Base-by-base conservation (phyloP, 257 asterid species). In the Solanum verrucosum region DNA sequence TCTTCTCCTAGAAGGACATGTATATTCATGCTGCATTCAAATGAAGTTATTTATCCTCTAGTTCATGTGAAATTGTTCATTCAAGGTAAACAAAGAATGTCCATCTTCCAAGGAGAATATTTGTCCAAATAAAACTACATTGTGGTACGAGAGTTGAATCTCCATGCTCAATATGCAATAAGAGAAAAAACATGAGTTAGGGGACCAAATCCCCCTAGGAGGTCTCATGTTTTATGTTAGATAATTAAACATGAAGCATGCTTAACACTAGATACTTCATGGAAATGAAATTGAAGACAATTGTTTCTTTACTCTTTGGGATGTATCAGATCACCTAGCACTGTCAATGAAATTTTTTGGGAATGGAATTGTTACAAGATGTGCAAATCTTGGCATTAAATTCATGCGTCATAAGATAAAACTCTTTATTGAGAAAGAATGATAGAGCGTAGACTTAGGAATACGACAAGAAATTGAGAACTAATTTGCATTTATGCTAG, bases 11-110 rank as follows among this genome's bases (percentile, higher is more conserved):
- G 59, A 75, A 75, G 13, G 34, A 78, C 60, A 78, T 42, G 84
- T 78, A 35, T 78, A 52, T 42, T 78, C 87, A 88, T 71, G 13
- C 35, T 40, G n/a, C 56, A 87, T 29, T 83, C 44, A 38, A 82
- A 86, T 88, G 88, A 88, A 85, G 89, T 52, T 81, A 68, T 90
- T 46, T 73, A 79, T 49, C 81, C 67, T 87, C 88, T 68, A 10
- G 52, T 75, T 23, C 83, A 59, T 23, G 56, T 75, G 83, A 33
- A 75, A 75, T 75, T 75, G 83, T 37, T 38, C 33, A 37, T 31
- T 37, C 77, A 70, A 70, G 21, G 83, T 23, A 20, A 37, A 74
- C 29, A 35, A 33, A 72, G 25, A 68, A 33, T 6, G 63, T 88
- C 56, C 84, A 87, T 44, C 67, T 63, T 87, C 87, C 68, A 10